A percentile compares a stretch with the other conserved stretches of the same genome.
These are phyloP conservation scores for Apiotrichum siamense DNA, from an alignment of 1,284 basidiomycete genomes.

Conservation along the genomic window DNA sequence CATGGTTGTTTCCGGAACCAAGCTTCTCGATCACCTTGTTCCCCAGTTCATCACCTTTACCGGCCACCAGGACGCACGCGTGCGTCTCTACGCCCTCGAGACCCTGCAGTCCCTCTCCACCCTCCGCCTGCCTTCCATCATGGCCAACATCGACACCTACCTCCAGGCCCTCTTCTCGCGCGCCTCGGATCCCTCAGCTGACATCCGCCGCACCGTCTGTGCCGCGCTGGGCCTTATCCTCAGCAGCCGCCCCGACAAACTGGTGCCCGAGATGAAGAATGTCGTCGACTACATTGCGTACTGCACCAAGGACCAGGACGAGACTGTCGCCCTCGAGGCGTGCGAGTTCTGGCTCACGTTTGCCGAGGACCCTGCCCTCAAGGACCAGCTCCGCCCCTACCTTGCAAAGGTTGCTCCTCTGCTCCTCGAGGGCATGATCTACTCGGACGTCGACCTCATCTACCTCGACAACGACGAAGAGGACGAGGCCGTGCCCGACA, in stretches of 20 bases:
- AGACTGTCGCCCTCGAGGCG: constrained; percentile 89
- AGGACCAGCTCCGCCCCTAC: constrained; percentile 75
- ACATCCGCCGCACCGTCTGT: constrained; percentile 91
- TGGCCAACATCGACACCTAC: constrained; percentile 85
- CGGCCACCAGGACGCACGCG: constrained; percentile 62
- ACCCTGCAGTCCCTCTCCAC: constrained; percentile 91
- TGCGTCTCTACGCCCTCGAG: constrained; percentile 88
- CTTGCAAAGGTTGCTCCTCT: constrained; percentile 85
- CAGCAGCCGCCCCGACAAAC: constrained; percentile 86
- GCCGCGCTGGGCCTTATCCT: constrained; percentile 90
- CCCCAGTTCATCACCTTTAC: constrained; percentile 86
- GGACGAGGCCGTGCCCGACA: constrained; percentile 77
- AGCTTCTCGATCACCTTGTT: constrained; percentile 88
- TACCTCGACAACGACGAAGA: constrained; percentile 92
- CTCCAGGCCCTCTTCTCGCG: constrained; percentile 89
- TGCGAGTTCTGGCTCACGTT: constrained; percentile 99
- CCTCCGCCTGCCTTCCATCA: constrained; percentile 73
- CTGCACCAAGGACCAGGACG: constrained; percentile 94
- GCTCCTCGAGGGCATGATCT: constrained; percentile 93
- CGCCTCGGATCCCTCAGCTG: constrained; percentile 86
- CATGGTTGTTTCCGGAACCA: constrained; percentile 72
- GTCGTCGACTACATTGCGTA: constrained; percentile 99
- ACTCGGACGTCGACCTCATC: constrained; percentile 91
- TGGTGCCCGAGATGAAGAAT: constrained; percentile 90
- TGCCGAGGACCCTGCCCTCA: constrained; percentile 85